Evolutionary conservation across 164 flowering plant genomes (phyloP), one percentile per base, ranked within the genome.

Genomic region (Nymphaea colorata): DNA sequence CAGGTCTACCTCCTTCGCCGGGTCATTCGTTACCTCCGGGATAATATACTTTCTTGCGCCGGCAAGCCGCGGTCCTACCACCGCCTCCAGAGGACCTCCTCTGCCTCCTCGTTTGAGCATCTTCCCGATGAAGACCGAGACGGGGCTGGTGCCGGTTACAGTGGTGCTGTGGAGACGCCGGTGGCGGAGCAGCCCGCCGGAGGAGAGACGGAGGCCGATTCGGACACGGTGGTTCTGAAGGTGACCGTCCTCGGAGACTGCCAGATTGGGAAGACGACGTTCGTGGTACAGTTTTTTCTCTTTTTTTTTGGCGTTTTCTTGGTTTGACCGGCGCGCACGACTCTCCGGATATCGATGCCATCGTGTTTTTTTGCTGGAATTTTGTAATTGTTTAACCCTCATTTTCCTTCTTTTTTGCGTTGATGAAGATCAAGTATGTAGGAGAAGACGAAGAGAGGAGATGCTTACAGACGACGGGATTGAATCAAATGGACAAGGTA

Each of bases 231-330:
- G 42, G 71, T 72, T 15, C 73, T 93, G 76, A 93, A 93, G 86
- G 87, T 93, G 43, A 87, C 93, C 64, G 61, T 90, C 47, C 72
- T 93, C 84, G 98, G 98, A 70, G 98, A 93, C 82, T 83, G 89
- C 70, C 93, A 88, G 66, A 87, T 84, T 82, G 98, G 98, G 8
- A 93, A 93, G 79, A 91, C 98, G 10, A 89, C 87, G 71, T 93
- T 93, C 71, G 71, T 93, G 84, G 98, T 93, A 61, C 36, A 61
- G 25, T 61, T 61, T 61, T 61, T 17, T 61, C 64, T 12, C 7
- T 61, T 61, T 12, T 17, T 17, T 17, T 61, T 8, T 17, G 11
- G 4, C 8, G 64, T 17, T 61, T 61, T 61, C 42, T 61, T 25
- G 36, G 36, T 25, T 25, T 25, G 36, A 25, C 36, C 36, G 36